These are phyloP conservation scores for Chaetothyriales sp. DNA, from an alignment of 2,329 filamentous ascomycete species.

Conservation along the genomic window DNA sequence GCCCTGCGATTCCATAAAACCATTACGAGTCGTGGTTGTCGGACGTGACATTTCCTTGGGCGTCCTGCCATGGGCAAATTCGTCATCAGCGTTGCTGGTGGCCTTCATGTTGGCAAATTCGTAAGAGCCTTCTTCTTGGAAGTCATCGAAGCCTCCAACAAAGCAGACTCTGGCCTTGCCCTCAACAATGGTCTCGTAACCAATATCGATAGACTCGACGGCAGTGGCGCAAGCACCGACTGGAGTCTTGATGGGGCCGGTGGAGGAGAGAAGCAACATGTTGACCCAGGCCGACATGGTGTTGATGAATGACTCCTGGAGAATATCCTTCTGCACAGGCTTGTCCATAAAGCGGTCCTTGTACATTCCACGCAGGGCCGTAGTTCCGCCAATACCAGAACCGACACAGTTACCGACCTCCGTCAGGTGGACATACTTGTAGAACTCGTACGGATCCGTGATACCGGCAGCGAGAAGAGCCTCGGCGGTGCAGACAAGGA, in stretches of 20 bases:
- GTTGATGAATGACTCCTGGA: constrained; percentile 99
- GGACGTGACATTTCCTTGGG: constrained; percentile 96
- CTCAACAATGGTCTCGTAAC: constrained; percentile 95
- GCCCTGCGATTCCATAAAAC: constrained; percentile 99
- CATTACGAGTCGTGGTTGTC: constrained; percentile 88
- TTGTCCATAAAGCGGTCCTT: constrained; percentile 94
- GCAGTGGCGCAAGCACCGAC: constrained; percentile 95
- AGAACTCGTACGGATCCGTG: constrained; percentile 98
- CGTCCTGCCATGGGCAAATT: constrained; percentile 87
- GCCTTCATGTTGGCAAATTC: constrained; percentile 99
- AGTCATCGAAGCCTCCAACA: constrained; percentile 97
- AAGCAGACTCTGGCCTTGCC: constrained; percentile 96
- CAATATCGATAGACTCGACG: constrained; percentile 93
- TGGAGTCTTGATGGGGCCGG: constrained; percentile 94
- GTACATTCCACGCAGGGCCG: constrained; percentile 92
- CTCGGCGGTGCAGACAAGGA: constrained; percentile 86
- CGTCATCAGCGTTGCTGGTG: constrained; percentile 93
- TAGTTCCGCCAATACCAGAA: constrained; percentile 92
- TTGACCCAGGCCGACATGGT: constrained; percentile 99
- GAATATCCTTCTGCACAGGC: constrained; percentile 94
- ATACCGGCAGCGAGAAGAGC: constrained; percentile 84
- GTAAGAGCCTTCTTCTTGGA: constrained; percentile 96
- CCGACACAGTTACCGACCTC: constrained; percentile 97
- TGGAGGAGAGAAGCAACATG: constrained; percentile 94
- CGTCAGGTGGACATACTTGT: constrained; percentile 97